These are phyloP conservation scores for Anthostomella pinea DNA, from an alignment of 2,329 filamentous ascomycete species.

Conservation along the genomic window DNA sequence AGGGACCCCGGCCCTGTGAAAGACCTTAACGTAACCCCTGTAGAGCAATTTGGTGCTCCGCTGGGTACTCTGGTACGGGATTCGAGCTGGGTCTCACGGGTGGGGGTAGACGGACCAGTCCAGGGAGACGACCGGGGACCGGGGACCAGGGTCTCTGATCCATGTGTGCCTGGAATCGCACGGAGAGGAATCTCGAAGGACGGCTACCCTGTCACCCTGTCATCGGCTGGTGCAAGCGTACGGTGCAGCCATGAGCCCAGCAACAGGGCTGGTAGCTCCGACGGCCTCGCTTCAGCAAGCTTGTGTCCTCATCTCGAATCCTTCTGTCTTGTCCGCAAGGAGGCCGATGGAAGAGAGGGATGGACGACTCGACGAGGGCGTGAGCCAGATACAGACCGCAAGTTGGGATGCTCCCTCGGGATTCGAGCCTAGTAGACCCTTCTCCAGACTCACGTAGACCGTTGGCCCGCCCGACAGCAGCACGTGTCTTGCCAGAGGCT, in stretches of 20 bases:
- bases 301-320: constrained; percentile 1
- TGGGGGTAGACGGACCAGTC: background rate
- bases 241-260: too few species aligned
- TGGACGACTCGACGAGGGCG: background rate
- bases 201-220: background rate
- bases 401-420: too few species aligned
- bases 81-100: background rate
- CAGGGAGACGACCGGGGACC: constrained; percentile 2
- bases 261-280: too few species aligned
- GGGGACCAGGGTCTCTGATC: constrained; percentile 2
- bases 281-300: too few species aligned
- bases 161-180: too few species aligned
- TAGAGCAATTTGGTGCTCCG: constrained; percentile 17
- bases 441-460: too few species aligned
- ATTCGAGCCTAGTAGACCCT: too few species aligned
- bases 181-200: too few species aligned
- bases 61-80: background rate
- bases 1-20: constrained; percentile 17
- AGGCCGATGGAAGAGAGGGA: background rate
- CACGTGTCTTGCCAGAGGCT: too few species aligned
- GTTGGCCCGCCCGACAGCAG: too few species aligned
- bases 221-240: background rate
- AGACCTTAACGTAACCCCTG: constrained; percentile 14
- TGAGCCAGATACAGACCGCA: too few species aligned
- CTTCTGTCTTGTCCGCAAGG: background rate